Evolutionary conservation across 768 basidiomycete species (phyloP).

Genomic region (Boletus vinaceobasis): DNA sequence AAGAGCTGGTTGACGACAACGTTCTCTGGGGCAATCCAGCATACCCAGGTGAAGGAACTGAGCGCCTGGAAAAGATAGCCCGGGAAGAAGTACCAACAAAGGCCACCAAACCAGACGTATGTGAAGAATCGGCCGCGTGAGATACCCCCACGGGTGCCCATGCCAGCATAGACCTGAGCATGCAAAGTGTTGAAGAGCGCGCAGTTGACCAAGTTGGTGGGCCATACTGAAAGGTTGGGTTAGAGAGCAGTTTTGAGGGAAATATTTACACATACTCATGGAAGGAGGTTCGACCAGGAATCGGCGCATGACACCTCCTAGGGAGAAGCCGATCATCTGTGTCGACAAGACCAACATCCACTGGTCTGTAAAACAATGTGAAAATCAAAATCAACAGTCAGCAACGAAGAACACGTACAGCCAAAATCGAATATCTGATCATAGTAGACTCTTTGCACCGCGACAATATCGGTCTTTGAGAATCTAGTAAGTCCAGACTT

Average conservation of each 20-base stretch:
- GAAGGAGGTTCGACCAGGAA: conserved; percentile 64
- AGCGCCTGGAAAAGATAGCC: conserved; percentile 72
- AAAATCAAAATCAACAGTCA: background rate
- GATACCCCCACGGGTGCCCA: conserved; percentile 43
- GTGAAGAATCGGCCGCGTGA: conserved; percentile 53
- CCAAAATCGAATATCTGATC: conserved; percentile 52
- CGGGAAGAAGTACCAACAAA: conserved; percentile 58
- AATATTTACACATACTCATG: conserved; percentile 45
- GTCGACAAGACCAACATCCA: conserved; percentile 70
- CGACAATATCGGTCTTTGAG: conserved; percentile 61
- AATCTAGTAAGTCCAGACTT: background rate
- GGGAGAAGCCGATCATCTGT: conserved; percentile 63
- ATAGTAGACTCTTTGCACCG: conserved; percentile 71
- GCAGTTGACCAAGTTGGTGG: conserved; percentile 64
- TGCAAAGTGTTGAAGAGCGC: conserved; percentile 77
- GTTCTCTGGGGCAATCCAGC: conserved; percentile 72
- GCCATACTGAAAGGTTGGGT: conserved; percentile 58
- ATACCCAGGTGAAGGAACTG: conserved; percentile 57
- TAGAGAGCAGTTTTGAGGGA: background rate
- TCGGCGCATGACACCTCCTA: conserved; percentile 57
- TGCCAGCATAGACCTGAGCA: conserved; percentile 47
- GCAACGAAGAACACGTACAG: conserved; percentile 27
- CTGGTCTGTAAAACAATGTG: conserved; percentile 35
- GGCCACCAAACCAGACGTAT: conserved; percentile 40
- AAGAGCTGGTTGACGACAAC: conserved; percentile 72